Conservation (phyloP, 2,329 filamentous ascomycete genomes). For the Didymella exigua region DNA sequence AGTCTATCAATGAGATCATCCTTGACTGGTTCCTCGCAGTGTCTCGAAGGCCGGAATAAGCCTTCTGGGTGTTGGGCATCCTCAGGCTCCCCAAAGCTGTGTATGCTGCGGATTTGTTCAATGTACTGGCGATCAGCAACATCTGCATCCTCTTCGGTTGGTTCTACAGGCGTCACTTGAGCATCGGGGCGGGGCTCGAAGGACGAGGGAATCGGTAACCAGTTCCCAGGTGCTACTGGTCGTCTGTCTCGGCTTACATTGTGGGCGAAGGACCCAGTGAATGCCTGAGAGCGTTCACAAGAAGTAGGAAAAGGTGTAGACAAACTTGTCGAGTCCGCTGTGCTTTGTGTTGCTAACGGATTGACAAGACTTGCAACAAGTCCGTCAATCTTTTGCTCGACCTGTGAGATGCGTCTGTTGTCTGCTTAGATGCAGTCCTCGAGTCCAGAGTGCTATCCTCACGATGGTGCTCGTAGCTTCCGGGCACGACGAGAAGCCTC, state of each 20-base stretch:
- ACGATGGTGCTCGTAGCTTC: slow-evolving; percentile 42
- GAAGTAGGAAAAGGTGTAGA: neutral
- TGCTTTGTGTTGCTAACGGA: slow-evolving; percentile 7
- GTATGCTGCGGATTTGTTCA: slow-evolving; percentile 34
- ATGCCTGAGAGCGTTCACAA: neutral
- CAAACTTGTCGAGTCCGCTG: neutral
- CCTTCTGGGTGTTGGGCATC: slow-evolving; percentile 17
- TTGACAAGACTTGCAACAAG: slow-evolving; percentile 40
- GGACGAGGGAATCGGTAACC: slow-evolving; percentile 34
- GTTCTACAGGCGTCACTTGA: slow-evolving; percentile 1
- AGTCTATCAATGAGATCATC: slow-evolving; percentile 28
- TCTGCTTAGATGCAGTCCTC: neutral
- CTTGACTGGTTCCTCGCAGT: slow-evolving; percentile 30
- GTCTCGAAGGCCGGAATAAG: slow-evolving; percentile 24
- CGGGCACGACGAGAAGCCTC: slow-evolving; percentile 36
- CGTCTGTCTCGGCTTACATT: slow-evolving; percentile 2
- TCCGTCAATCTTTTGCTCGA: slow-evolving; percentile 46
- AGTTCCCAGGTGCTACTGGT: slow-evolving; percentile 32
- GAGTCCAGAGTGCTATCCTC: slow-evolving; percentile 12
- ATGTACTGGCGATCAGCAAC: slow-evolving; percentile 33
- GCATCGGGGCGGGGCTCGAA: slow-evolving; percentile 26
- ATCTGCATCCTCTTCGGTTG: slow-evolving; percentile 7
- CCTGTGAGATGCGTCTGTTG: slow-evolving; percentile 42
- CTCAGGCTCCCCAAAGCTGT: slow-evolving; percentile 29
- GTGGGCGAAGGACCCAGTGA: neutral